Evolutionary conservation across 1,139 yeast genomes (phyloP), one percentile per base, ranked within the genome.

Genomic region (Debaryomyces sp.): DNA sequence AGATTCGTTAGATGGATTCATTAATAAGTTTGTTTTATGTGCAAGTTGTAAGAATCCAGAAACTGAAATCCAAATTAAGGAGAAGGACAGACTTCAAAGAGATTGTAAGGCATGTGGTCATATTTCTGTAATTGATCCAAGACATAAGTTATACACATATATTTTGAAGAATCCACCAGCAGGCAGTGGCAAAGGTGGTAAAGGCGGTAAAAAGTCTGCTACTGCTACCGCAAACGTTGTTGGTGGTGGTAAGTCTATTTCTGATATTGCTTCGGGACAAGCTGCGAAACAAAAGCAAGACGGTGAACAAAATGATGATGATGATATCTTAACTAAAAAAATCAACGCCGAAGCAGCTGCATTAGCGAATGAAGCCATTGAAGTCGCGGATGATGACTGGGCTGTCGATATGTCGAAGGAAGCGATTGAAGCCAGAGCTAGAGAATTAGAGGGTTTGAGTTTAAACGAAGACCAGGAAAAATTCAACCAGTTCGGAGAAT

Each of bases 101-200:
- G 98, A 94, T 70, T 94, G 99, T 80, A 94, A 94, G 71, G 99
- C 99, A 27, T 94, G 99, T 80, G 99, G 99, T 72, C 85, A 86
- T 68, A 82, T 92, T 66, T 84, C 96, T 29, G 78, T 77, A 48
- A 82, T 92, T 61, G 97, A 92, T 63, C 86, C 91, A 56, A 83
- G 95, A 68, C 95, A 89, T 69, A 92, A 89, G 73, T 80, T 94
- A 59, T 82, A 92, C 32, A 78, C 96, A 7, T 95, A 82, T 68
- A 92, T 94, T 59, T 74, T 89, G 67, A 95, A 94, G 77, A 91
- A 94, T 71, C 98, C 98, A 36, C 98, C 98, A 47, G 82, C 82
- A 48, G 71, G 77, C 41, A 67, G 72, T 44, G 76, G 77, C 64
- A 85, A 85, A 68, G 67, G 71, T 46, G 47, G 47, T 23, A 50